Evolutionary conservation across 495 filamentous ascomycete species (phyloP).

Genomic region (Penicillium pulvis): DNA sequence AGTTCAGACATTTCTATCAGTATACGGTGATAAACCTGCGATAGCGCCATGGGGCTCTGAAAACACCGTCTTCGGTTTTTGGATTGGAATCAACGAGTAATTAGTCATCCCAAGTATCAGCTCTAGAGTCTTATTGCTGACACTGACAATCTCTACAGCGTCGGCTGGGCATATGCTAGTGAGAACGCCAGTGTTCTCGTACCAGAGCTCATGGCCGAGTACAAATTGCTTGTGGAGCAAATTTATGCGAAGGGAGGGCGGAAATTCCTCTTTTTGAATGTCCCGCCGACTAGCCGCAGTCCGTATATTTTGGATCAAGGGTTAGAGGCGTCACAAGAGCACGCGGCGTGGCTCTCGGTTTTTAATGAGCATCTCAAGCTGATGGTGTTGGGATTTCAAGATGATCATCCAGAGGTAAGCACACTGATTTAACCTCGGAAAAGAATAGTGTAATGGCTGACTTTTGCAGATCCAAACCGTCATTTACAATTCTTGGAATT

Average conservation of each 20-base stretch:
- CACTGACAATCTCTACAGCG: conserved; percentile 21
- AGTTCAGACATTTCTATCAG: conserved; percentile 30
- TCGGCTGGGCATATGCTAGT: conserved; percentile 64
- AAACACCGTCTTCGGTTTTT: conserved; percentile 67
- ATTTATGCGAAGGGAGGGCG: conserved; percentile 66
- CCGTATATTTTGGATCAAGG: conserved; percentile 50
- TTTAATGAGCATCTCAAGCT: conserved; percentile 31
- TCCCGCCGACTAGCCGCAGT: conserved; percentile 70
- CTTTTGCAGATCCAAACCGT: conserved; percentile 21
- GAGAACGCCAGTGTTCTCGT: conserved; percentile 47
- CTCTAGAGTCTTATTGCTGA: no score
- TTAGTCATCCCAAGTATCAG: background rate
- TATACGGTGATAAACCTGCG: conserved; percentile 32
- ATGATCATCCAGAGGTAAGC: conserved; percentile 31
- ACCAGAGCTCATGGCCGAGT: conserved; percentile 57
- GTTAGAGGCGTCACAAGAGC: conserved; percentile 20
- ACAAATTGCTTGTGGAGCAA: conserved; percentile 55
- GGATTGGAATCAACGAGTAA: conserved; percentile 79
- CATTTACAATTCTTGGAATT: conserved; percentile 37
- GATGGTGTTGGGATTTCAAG: conserved; percentile 31
- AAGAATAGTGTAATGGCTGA: background rate
- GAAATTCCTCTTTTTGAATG: conserved; percentile 75
- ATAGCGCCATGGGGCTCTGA: conserved; percentile 60
- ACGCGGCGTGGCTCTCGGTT: conserved; percentile 33
- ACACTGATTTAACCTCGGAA: no score